Conservation (phyloP, 2,329 filamentous ascomycete genomes). For the Chalaropsis thielavioides region DNA sequence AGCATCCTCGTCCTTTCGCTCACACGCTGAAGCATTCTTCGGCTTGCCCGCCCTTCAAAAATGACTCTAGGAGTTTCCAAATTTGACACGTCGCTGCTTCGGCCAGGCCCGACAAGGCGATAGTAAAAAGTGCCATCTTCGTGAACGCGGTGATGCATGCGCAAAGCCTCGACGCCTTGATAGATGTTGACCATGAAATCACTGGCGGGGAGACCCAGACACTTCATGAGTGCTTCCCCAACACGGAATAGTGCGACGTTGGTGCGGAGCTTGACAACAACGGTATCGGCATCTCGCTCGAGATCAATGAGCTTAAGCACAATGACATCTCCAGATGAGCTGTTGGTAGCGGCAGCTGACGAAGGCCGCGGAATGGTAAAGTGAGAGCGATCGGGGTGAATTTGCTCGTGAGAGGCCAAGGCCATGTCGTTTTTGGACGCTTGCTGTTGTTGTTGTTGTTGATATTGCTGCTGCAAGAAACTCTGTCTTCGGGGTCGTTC, state of each 20-base stretch:
- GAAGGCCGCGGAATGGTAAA: conserved; percentile 8
- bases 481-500: conserved; percentile 1
- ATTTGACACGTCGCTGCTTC: not conserved
- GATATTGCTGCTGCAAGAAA: conserved; percentile 9
- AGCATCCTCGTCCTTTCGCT: not conserved
- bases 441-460: conserved; percentile 8
- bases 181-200: conserved; percentile 12
- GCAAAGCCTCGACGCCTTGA: conserved; percentile 2
- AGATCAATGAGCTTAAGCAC: conserved; percentile 9
- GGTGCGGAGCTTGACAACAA: conserved; percentile 4
- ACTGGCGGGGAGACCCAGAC: conserved; percentile 4
- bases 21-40: not conserved
- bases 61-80: not conserved
- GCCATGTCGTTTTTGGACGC: not conserved
- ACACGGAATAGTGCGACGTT: conserved; percentile 3
- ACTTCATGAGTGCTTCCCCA: conserved; percentile 4
- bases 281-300: conserved; percentile 7
- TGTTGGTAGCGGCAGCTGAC: conserved; percentile 16
- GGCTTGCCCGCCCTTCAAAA: not conserved
- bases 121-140: conserved; percentile 13
- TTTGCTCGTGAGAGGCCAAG: not conserved
- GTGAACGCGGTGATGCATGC: conserved; percentile 8
- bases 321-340: conserved; percentile 13
- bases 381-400: not conserved
- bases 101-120: conserved; percentile 7